These are phyloP conservation scores for Nothopassalora personata DNA, from an alignment of 2,329 filamentous ascomycete species.

Conservation along the genomic window DNA sequence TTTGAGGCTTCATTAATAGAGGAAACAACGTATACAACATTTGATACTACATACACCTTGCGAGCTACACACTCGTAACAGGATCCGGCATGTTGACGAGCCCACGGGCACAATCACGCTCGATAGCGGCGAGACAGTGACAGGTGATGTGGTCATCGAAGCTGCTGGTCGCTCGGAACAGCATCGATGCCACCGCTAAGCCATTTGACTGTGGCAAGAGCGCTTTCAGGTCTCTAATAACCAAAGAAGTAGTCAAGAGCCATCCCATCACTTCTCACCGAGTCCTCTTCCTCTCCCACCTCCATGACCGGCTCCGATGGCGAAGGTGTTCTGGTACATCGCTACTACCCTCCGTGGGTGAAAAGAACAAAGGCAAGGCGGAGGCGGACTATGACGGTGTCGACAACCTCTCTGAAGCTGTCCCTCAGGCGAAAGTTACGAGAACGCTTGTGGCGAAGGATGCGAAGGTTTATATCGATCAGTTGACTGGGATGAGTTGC, in stretches of 20 bases:
- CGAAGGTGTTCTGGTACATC: constrained; percentile 17
- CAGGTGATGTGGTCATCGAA: constrained; percentile 30
- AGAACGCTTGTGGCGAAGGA: constrained; percentile 1
- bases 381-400: constrained; percentile 34
- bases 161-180: constrained; percentile 28
- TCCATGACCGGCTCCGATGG: constrained; percentile 13
- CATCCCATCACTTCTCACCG: constrained; percentile 37
- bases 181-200: constrained; percentile 21
- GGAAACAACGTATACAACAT: neutral
- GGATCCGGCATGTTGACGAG: constrained; percentile 23
- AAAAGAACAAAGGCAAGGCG: constrained; percentile 38
- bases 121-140: constrained; percentile 23
- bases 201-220: constrained; percentile 45
- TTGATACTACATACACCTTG: constrained; percentile 18
- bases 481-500: constrained; percentile 8
- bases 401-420: constrained; percentile 6
- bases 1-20: neutral
- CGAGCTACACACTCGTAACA: constrained; percentile 22
- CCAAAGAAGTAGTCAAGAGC: constrained; percentile 39
- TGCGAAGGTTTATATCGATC: constrained; percentile 7
- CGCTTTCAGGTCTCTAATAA: constrained; percentile 54
- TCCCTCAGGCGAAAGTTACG: constrained; percentile 4
- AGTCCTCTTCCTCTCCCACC: constrained; percentile 3
- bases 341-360: constrained; percentile 51
- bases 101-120: constrained; percentile 22